Base-by-base conservation (phyloP, 495 filamentous ascomycete species). In the Hyaloscypha hepaticicola region DNA sequence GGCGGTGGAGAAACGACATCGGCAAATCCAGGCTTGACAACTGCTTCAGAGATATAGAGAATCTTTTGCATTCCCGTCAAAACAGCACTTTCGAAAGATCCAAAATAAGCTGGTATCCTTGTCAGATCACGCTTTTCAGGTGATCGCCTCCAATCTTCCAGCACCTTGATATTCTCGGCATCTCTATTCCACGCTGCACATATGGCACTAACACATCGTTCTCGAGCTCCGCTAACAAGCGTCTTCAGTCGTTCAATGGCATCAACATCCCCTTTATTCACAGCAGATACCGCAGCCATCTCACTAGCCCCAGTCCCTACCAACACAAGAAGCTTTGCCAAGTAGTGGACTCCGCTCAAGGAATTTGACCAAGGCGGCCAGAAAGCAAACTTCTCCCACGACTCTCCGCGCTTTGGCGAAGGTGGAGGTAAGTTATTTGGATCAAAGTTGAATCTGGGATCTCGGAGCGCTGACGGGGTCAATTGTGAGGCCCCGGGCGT, bases 371-470 rank as follows among this genome's bases (percentile, higher is more conserved):
- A 88, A 0, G 95, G 95, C 1, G 96, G 92, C 91, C 96, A 97
- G 76, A 99, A 99, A 0, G 95, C 94, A 77, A 89, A 97, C 52
- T 90, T 93, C 75, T 98, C 96, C 90, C 93, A 93, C 5, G 88
- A 68, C 70, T 96, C 91, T 33, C 91, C 93, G 34, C 81, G 80
- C 66, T 79, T 88, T 1, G 91, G 90, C 0, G 87, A 90, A 1
- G 87, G 85, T n/a, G 91, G 88, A 6, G 91, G 91, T 2, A 88
- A 76, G 60, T 92, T 91, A 65, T 85, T 89, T 0, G 85, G 79
- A 72, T 94, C 90, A 61, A 96, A 84, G 45, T 88, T 89, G 73
- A 96, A 93, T 11, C 89, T 84, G 14, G 88, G 86, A 60, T 90
- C 89, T 66, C 80, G 75, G 22, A 80, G 70, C 3, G 80, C 75